phyloP scores from a whole-genome alignment of 768 basidiomycete species.

The Epithele typhae region DNA sequence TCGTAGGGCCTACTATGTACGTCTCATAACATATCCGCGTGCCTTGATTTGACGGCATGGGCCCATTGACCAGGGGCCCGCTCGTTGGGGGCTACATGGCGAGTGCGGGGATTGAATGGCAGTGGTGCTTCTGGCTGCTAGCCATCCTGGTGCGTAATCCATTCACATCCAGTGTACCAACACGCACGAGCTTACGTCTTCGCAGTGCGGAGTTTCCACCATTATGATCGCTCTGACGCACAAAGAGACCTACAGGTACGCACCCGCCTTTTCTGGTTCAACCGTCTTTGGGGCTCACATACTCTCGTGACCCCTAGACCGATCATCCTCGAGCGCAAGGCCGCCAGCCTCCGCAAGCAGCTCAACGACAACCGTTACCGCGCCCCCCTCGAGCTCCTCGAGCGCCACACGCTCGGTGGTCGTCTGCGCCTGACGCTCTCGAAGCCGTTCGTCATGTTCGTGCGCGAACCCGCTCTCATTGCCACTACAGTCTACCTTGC shows the following conservation, averaged over 20 bases:
- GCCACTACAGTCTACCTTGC: constrained; percentile 60
- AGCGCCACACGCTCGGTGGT: constrained; percentile 35
- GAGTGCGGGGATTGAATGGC: constrained; percentile 41
- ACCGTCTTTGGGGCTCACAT: background rate
- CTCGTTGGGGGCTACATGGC: constrained; percentile 31
- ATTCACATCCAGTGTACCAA: background rate
- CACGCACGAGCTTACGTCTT: background rate
- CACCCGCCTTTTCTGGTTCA: no score
- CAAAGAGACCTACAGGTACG: constrained; percentile 54
- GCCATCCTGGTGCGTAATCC: constrained; percentile 37
- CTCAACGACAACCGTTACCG: constrained; percentile 47
- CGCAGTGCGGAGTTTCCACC: constrained; percentile 38
- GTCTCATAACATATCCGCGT: background rate
- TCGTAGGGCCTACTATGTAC: constrained; percentile 53
- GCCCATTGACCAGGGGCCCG: constrained; percentile 11
- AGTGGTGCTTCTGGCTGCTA: constrained; percentile 66
- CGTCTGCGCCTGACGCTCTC: constrained; percentile 41
- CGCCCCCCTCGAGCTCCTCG: constrained; percentile 43
- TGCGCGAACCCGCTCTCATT: constrained; percentile 64
- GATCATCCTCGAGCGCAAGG: constrained; percentile 47
- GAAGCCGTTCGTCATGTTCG: constrained; percentile 60
- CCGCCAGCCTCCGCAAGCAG: constrained; percentile 42
- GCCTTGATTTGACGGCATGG: no score
- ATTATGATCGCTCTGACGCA: constrained; percentile 48
- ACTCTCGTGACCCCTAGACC: constrained; percentile 38